Base-by-base conservation (phyloP, 2,329 filamentous ascomycete genomes). In the Zelopaecilomyces penicillatus region DNA sequence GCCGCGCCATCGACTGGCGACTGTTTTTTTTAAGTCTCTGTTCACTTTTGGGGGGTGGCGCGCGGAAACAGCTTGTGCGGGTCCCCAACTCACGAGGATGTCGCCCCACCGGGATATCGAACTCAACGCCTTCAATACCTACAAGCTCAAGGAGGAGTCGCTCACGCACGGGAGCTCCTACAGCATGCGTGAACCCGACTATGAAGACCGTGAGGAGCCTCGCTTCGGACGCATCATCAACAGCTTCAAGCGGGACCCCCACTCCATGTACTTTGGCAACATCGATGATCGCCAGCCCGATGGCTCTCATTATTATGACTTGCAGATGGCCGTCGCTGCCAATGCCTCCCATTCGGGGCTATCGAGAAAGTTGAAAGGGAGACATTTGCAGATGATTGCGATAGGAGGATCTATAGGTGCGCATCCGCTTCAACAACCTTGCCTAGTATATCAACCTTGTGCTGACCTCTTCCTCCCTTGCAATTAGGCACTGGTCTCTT, bases 361-460 rank as follows among this genome's bases (percentile, higher is more conserved):
- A 41, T 80, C 85, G 41, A 75, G 89, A 57, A 83, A 81, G 62
- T 67, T 95, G 54, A 93, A 94, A 66, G 81, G 82, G 19, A 76
- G 89, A 39, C 91, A 97, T 70, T 62, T 96, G 60, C 90, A 96
- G 69, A 96, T 96, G 91, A 96, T 96, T 71, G 91, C 91, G 10
- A 95, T 96, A 54, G 89, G 89, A 55, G 90, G 90, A 37, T 91
- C 86, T 8, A 95, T 95, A 57, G 86, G 85, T 79, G 68, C 35
- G 64, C 29, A n/a, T 27, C 12, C 19, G 19, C 19, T 12, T 6
- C 6, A 28, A 12, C 12, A 3, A n/a, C 30, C 26, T 32, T 38
- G 10, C 28, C 41, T 47, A 19, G 19, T 19, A 19, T 19, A 19
- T 19, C 19, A 19, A 19, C 19, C 19, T 6, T 26, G n/a, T 27